Evolutionary conservation across 768 basidiomycete genomes (phyloP).

Genomic region (Mycena belliarum): DNA sequence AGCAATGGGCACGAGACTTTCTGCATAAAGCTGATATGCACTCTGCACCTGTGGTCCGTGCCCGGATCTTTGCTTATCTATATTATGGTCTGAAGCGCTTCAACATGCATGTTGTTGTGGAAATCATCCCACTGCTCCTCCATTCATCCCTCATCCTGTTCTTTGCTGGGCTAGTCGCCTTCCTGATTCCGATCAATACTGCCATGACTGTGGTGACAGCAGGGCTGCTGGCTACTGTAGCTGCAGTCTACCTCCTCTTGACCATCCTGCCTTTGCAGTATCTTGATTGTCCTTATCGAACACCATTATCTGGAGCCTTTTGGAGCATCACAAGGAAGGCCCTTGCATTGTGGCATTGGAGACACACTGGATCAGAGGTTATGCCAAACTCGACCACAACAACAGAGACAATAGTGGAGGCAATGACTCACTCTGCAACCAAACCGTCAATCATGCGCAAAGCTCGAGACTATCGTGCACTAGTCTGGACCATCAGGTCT

Average conservation of each 20-base stretch:
- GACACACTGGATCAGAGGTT: no score
- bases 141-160: constrained; percentile 16
- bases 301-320: background rate
- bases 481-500: no score
- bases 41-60: background rate
- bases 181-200: background rate
- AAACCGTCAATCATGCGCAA: background rate
- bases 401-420: background rate
- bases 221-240: background rate
- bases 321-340: background rate
- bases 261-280: constrained; percentile 6
- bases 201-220: background rate
- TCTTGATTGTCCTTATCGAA: constrained; percentile 17
- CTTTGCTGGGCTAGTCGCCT: constrained; percentile 14
- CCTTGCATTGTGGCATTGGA: no score
- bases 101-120: background rate
- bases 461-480: background rate
- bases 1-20: constrained; percentile 1
- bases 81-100: background rate
- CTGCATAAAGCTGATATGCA: background rate
- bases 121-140: constrained; percentile 12
- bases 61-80: background rate
- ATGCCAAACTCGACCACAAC: background rate
- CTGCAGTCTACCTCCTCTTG: constrained; percentile 1
- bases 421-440: background rate